Conservation (phyloP, 495 filamentous ascomycete genomes). For the Penicillium parvum region DNA sequence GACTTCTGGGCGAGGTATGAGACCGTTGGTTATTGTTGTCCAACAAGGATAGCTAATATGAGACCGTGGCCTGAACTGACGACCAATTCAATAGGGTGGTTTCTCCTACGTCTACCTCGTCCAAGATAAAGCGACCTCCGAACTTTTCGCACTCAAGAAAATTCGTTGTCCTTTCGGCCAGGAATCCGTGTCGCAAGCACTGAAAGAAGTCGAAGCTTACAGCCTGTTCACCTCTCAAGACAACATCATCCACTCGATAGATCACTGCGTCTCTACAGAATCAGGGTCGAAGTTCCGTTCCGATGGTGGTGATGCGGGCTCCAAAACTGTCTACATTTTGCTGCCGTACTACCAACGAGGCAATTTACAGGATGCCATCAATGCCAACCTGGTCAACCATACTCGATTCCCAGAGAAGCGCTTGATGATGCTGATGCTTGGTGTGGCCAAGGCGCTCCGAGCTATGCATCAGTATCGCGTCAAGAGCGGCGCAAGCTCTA, state of each 20-base stretch:
- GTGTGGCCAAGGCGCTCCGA: conserved; percentile 81
- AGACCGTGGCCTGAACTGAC: conserved; percentile 8
- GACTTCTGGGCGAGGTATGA: conserved; percentile 80
- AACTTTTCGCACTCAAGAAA: conserved; percentile 93
- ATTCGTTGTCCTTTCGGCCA: conserved; percentile 96
- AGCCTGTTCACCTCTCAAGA: conserved; percentile 75
- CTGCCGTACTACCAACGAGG: conserved; percentile 92
- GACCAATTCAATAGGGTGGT: conserved; percentile 58
- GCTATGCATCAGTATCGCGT: conserved; percentile 88
- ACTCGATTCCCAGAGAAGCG: conserved; percentile 85
- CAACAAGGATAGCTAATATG: conserved; percentile 2
- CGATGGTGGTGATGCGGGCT: conserved; percentile 53
- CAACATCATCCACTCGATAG: conserved; percentile 87
- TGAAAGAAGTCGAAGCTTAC: conserved; percentile 97
- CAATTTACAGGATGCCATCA: conserved; percentile 96
- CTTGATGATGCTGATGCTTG: conserved; percentile 85
- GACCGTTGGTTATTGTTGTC: background rate
- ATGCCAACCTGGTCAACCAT: conserved; percentile 96
- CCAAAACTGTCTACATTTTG: conserved; percentile 94
- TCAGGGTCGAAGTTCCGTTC: conserved; percentile 55
- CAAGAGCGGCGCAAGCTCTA: conserved; percentile 47
- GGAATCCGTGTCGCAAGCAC: conserved; percentile 87
- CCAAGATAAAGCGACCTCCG: conserved; percentile 74
- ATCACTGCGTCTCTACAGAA: conserved; percentile 69
- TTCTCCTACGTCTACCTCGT: conserved; percentile 99